A percentile compares a stretch with the other conserved stretches of the same genome.
Evolutionary conservation across 257 asterid genomes (phyloP).

Genomic region (Solanum virginianum): DNA sequence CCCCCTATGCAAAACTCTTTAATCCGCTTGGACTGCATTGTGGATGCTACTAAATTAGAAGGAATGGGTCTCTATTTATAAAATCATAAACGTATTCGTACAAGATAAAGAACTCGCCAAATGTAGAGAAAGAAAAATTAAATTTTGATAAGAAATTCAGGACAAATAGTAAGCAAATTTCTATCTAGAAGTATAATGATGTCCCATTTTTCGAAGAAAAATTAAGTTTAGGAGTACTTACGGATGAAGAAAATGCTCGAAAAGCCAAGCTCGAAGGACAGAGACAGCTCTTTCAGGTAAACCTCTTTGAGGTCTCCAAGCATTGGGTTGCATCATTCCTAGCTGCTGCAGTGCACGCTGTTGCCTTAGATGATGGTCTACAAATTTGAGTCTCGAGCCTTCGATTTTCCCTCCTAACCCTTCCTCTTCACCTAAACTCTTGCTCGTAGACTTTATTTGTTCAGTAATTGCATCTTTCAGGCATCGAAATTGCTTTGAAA

Average conservation of each 20-base stretch:
- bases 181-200: background rate
- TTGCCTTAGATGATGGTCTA: slow-evolving; percentile 38
- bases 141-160: no score
- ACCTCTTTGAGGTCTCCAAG: slow-evolving; percentile 77
- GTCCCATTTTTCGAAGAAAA: background rate
- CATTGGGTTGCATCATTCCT: slow-evolving; percentile 50
- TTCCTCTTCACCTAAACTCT: slow-evolving; percentile 42
- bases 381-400: slow-evolving; percentile 33
- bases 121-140: no score
- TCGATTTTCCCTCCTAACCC: slow-evolving; percentile 10
- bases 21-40: no score
- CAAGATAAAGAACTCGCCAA: no score
- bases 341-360: slow-evolving; percentile 45
- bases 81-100: no score
- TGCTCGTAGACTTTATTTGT: slow-evolving; percentile 35
- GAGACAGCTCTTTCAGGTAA: slow-evolving; percentile 69
- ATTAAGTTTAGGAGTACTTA: background rate
- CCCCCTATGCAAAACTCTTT: no score
- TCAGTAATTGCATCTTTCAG: slow-evolving; percentile 35
- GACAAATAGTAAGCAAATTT: background rate
- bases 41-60: no score
- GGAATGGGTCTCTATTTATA: no score
- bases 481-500: slow-evolving; percentile 56
- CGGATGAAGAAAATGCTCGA: slow-evolving; percentile 81
- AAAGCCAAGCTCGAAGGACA: slow-evolving; percentile 82